A percentile compares a stretch with the other conserved stretches of the same genome.
Conservation (phyloP, 1,284 basidiomycete species). For the Ustilago bromivora region DNA sequence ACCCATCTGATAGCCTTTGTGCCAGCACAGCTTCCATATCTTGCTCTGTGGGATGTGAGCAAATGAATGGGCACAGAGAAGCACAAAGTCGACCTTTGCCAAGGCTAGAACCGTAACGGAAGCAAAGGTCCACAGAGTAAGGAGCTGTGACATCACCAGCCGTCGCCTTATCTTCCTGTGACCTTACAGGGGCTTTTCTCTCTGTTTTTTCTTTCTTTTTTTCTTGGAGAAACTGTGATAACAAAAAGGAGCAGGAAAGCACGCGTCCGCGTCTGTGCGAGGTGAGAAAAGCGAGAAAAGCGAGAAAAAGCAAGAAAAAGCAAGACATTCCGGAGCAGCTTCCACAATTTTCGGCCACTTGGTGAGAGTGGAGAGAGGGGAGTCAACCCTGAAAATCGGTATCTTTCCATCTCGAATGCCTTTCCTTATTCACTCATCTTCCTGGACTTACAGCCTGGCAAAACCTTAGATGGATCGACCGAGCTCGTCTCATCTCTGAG, state of each 20-base stretch:
- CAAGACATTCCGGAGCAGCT: neutral
- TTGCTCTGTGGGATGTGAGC: neutral
- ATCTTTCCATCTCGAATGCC: neutral
- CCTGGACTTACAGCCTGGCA: neutral
- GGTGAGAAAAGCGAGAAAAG: neutral
- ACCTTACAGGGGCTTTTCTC: neutral
- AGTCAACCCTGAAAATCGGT: neutral
- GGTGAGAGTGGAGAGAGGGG: slow-evolving; percentile 12
- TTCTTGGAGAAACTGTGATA: neutral
- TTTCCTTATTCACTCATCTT: neutral
- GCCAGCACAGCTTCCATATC: neutral
- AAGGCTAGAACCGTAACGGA: neutral
- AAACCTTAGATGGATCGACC: neutral
- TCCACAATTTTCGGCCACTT: slow-evolving; percentile 1
- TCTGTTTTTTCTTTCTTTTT: neutral
- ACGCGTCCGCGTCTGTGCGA: slow-evolving; percentile 2
- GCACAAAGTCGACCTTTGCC: neutral
- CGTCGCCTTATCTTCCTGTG: neutral
- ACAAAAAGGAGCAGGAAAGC: neutral
- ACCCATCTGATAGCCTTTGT: neutral
- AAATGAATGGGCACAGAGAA: neutral
- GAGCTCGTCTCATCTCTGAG: slow-evolving; percentile 14
- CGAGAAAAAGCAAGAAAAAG: neutral
- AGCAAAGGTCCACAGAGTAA: slow-evolving; percentile 5
- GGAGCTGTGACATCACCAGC: neutral